These are phyloP conservation scores for Verticillium isaacii DNA, from an alignment of 2,329 filamentous ascomycete species.

Conservation along the genomic window DNA sequence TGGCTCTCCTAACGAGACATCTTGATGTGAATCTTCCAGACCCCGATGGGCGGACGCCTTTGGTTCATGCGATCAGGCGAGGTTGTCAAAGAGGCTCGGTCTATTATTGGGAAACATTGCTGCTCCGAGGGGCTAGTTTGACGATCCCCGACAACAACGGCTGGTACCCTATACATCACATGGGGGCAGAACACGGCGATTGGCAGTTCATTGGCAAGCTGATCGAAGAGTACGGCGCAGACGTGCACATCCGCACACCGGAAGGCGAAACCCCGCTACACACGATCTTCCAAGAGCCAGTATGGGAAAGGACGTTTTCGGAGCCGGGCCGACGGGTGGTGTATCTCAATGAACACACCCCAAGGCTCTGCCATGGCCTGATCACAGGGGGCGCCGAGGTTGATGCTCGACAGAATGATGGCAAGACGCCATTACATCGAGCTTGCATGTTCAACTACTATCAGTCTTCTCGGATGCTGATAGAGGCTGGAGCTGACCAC, in stretches of 20 bases:
- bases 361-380: neutral
- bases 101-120: no score
- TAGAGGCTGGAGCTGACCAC: neutral
- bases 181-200: neutral
- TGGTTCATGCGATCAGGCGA: neutral
- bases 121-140: no score
- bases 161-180: neutral
- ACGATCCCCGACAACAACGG: neutral
- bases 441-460: neutral
- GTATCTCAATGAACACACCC: neutral
- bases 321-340: no score
- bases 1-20: neutral
- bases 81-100: neutral
- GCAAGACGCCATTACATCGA: neutral
- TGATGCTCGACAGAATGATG: neutral
- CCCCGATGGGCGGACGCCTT: neutral
- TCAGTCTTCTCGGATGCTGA: neutral
- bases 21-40: neutral
- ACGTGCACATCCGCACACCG: neutral
- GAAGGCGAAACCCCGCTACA: neutral
- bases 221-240: neutral
- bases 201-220: neutral
- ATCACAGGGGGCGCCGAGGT: neutral
- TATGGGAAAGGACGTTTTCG: no score
- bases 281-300: neutral